A percentile compares a stretch with the other conserved stretches of the same genome.
Conservation (phyloP, 331 rosid species). For the Pyracantha coccinea region DNA sequence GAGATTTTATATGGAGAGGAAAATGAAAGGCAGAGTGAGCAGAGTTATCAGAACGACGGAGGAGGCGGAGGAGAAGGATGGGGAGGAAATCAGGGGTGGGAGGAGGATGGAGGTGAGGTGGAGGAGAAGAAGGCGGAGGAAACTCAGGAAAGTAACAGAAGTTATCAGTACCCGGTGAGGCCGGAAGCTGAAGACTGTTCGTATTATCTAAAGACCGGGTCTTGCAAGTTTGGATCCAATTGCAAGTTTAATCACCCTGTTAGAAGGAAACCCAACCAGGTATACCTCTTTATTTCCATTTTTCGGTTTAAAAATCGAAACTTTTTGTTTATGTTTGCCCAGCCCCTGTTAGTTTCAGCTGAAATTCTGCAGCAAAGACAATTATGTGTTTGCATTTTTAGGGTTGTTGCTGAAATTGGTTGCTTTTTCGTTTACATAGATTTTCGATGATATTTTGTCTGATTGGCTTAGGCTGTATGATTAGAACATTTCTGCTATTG, state of each 20-base stretch:
- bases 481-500: not conserved
- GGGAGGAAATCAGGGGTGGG: conserved; percentile 28
- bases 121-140: conserved; percentile 25
- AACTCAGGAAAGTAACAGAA: conserved; percentile 15
- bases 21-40: not conserved
- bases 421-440: not conserved
- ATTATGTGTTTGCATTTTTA: not conserved
- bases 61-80: conserved; percentile 6
- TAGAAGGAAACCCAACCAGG: conserved; percentile 52
- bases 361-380: not conserved
- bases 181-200: conserved; percentile 93
- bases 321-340: not conserved
- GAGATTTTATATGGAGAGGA: conserved; percentile 6
- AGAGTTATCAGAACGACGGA: conserved; percentile 9
- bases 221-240: conserved; percentile 74
- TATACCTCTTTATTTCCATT: conserved; percentile 4
- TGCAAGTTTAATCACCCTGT: conserved; percentile 93
- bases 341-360: not conserved
- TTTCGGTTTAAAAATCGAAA: not conserved
- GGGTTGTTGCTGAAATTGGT: not conserved
- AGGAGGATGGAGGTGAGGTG: conserved; percentile 18
- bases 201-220: conserved; percentile 73
- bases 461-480: not conserved
- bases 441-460: not conserved
- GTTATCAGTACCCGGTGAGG: conserved; percentile 57